Percentiles rank a stretch among this genome's conserved stretches.
Evolutionary conservation across 2,329 filamentous ascomycete genomes (phyloP).

Genomic region (Chaetomium globosum): DNA sequence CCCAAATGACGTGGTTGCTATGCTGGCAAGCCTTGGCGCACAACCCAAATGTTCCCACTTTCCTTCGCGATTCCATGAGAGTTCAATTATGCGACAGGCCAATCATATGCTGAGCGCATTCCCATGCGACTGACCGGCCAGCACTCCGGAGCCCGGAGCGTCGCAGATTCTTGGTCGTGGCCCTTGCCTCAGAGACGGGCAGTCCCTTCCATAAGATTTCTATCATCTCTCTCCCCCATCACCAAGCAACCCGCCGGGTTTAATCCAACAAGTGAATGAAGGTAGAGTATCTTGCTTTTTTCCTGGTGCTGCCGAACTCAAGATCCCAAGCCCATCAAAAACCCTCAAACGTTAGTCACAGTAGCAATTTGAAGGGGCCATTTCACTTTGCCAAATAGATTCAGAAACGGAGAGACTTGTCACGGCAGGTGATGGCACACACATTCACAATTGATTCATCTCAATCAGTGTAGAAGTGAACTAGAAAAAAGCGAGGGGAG

Average conservation of each 20-base stretch:
- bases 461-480: not conserved
- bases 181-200: not conserved
- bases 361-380: not conserved
- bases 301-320: not conserved
- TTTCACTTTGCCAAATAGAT: not conserved
- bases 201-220: not conserved
- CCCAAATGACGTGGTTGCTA: conserved; percentile 25
- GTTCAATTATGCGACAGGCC: conserved; percentile 23
- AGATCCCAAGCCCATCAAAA: not conserved
- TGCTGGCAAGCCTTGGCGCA: conserved; percentile 28
- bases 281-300: not conserved
- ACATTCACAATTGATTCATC: not conserved
- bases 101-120: conserved; percentile 33
- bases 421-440: not conserved
- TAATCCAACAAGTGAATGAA: not conserved
- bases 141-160: not conserved
- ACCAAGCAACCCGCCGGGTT: not conserved
- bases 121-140: not conserved
- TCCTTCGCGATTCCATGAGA: conserved; percentile 9
- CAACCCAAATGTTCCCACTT: conserved; percentile 28
- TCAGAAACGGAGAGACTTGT: not conserved
- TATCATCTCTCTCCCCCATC: not conserved
- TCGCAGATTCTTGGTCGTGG: not conserved
- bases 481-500: not conserved
- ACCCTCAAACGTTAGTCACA: not conserved